Base-by-base conservation (phyloP, 257 asterid genomes). In the Solanum sparsipilum region DNA sequence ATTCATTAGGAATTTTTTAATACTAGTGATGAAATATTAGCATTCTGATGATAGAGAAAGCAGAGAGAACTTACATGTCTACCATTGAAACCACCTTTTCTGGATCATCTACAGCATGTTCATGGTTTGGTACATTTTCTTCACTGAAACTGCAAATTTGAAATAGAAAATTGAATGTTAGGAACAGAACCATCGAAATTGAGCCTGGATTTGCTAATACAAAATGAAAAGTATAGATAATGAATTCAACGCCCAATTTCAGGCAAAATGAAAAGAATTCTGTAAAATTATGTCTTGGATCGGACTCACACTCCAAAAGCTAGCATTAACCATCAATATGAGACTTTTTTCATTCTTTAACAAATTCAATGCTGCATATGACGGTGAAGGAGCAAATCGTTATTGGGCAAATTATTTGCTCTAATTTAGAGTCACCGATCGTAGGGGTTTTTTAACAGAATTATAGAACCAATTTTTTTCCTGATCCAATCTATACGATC, bases 11-110 rank as follows among this genome's bases (percentile, higher is more conserved):
- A 18, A 23, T 63, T 81, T 46, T 9, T 56, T 70, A 39, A 29
- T 29, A 81, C 68, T 81, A 52, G 9, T 52, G 60, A 52, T 7
- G 9, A 52, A 52, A 52, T 52, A 78, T 41, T 39, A n/a, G 36
- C 65, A 44, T 44, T 13, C 63, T 58, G n/a, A 7, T 13, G 18
- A 70, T 21, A 34, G 39, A 84, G 83, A 60, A 71, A 83, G 21
- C 39, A 87, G 84, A 81, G 87, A 36, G 34, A 76, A 87, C 98
- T 90, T 91, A 96, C 99, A 89, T 91, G 27, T 93, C 88, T 87
- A 96, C 98, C 93, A 93, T 91, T 63, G 93, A 89, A 41, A 93
- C 98, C 25, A 94, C 94, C 65, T 90, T 87, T 48, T 96, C 98
- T 48, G 98, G 98, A 92, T 96, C 93, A 70, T 94, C 95, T 20